A percentile compares a stretch with the other conserved stretches of the same genome.
Conservation (phyloP, 495 filamentous ascomycete genomes). For the Aspergillus haitiensis region DNA sequence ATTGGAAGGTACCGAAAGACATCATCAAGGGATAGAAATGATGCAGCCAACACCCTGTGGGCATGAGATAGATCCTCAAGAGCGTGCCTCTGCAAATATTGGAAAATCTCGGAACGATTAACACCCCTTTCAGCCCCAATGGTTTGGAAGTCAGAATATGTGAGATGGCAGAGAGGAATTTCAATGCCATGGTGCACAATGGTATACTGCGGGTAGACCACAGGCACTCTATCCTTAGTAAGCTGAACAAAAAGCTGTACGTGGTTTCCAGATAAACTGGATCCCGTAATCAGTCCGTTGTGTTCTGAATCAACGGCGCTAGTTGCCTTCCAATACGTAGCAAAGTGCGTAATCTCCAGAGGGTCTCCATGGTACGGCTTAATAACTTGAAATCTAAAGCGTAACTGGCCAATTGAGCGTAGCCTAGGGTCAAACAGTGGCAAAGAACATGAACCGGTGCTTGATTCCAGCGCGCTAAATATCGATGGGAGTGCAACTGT, state of each 20-base stretch:
- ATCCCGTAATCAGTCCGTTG: constrained; percentile 87
- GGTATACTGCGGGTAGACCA: constrained; percentile 81
- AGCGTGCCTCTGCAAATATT: constrained; percentile 45
- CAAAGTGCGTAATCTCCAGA: constrained; percentile 94
- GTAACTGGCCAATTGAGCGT: constrained; percentile 91
- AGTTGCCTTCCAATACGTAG: constrained; percentile 98
- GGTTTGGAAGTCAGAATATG: constrained; percentile 67
- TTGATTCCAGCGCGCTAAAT: constrained; percentile 70
- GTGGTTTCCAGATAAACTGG: constrained; percentile 91
- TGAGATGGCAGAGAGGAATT: constrained; percentile 74
- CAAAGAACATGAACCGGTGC: constrained; percentile 77
- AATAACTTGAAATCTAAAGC: constrained; percentile 91
- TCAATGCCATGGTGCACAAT: constrained; percentile 77
- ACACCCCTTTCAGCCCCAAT: constrained; percentile 57
- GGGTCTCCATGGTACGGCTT: constrained; percentile 94
- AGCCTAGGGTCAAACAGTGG: constrained; percentile 91
- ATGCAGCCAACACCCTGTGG: constrained; percentile 67
- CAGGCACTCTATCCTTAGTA: constrained; percentile 81
- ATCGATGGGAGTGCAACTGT: constrained; percentile 85
- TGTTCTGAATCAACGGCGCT: constrained; percentile 82
- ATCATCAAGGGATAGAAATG: constrained; percentile 72
- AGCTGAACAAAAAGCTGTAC: constrained; percentile 87
- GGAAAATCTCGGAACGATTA: constrained; percentile 43
- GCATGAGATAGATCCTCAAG: constrained; percentile 60
- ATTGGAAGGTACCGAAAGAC: constrained; percentile 71